Percentiles rank a stretch among this genome's conserved stretches.
Conservation (phyloP, 345 rosid species). For the Eucalyptus pumila region DNA sequence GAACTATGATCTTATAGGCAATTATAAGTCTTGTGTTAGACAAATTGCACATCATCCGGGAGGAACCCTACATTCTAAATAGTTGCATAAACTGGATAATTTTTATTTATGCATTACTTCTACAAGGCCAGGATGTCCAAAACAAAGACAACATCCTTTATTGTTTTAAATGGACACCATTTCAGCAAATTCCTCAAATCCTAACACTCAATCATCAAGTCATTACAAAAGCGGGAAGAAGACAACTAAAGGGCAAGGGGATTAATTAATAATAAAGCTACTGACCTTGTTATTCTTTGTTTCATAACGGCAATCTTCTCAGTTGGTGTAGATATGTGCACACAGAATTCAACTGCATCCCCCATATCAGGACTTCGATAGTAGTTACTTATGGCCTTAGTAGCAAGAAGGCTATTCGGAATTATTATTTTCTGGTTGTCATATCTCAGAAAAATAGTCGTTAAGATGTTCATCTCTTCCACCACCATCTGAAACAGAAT, state of each 20-base stretch:
- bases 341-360: slow-evolving; percentile 26
- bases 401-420: slow-evolving; percentile 21
- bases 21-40: background rate
- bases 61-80: background rate
- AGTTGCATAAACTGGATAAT: background rate
- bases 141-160: background rate
- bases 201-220: background rate
- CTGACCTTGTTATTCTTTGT: slow-evolving; percentile 14
- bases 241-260: background rate
- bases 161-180: background rate
- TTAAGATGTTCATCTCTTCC: slow-evolving; percentile 34
- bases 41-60: background rate
- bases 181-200: background rate
- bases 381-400: slow-evolving; percentile 21
- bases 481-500: slow-evolving; percentile 18
- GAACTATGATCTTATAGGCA: background rate
- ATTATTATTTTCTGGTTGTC: slow-evolving; percentile 23
- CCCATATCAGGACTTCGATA: slow-evolving; percentile 37
- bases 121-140: background rate
- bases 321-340: slow-evolving; percentile 23
- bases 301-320: slow-evolving; percentile 23
- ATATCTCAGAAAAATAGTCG: slow-evolving; percentile 21
- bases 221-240: background rate
- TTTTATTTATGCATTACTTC: background rate
- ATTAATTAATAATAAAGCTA: background rate